Conservation (phyloP, 495 filamentous ascomycete genomes). For the Talaromyces trachyspermus region DNA sequence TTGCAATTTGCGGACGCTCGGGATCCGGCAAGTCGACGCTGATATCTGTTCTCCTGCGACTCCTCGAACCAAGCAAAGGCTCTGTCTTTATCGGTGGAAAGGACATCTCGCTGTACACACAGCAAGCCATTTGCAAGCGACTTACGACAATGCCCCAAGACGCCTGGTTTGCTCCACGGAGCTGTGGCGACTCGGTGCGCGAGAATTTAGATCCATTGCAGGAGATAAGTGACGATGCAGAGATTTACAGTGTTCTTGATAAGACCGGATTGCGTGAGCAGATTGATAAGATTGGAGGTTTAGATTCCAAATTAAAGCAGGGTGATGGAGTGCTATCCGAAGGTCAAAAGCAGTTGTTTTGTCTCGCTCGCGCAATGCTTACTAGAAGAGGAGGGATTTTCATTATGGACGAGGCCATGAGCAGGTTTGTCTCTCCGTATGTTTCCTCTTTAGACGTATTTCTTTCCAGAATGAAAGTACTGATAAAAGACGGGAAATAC, state of each 20-base stretch:
- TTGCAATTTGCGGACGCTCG: conserved; percentile 41
- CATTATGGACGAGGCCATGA: conserved; percentile 38
- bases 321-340: conserved; percentile 29
- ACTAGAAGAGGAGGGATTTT: conserved; percentile 25
- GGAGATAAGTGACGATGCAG: conserved; percentile 8
- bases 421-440: conserved; percentile 19
- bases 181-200: conserved; percentile 20
- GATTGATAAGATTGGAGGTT: conserved; percentile 24
- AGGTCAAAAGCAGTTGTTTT: conserved; percentile 54
- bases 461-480: conserved; percentile 9
- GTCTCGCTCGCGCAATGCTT: conserved; percentile 48
- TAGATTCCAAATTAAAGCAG: conserved; percentile 14
- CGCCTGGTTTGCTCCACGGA: conserved; percentile 16
- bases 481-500: conserved; percentile 26
- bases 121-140: background rate
- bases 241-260: conserved; percentile 17
- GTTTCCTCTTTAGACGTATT: conserved; percentile 20
- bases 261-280: conserved; percentile 29
- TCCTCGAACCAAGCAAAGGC: background rate
- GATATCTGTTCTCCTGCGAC: background rate
- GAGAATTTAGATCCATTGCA: conserved; percentile 23
- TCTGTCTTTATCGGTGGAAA: background rate
- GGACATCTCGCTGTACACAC: background rate
- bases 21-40: conserved; percentile 25
- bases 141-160: conserved; percentile 2